Evolutionary conservation across 2,329 filamentous ascomycete species (phyloP).

Genomic region (Xylogone sp.): DNA sequence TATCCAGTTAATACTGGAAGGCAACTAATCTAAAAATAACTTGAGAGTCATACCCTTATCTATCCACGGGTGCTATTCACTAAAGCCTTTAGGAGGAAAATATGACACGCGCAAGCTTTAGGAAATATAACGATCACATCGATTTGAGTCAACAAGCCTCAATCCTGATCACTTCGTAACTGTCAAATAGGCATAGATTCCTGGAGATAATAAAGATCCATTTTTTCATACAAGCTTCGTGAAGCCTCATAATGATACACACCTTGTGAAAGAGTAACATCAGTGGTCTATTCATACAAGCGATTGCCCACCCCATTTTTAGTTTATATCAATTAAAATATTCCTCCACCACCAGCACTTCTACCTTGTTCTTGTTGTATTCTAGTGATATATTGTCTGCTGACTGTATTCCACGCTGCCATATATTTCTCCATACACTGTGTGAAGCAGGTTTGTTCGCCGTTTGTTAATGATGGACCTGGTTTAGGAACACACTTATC

Average conservation of each 20-base stretch:
- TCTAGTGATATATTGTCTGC: slow-evolving; percentile 57
- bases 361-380: slow-evolving; percentile 26
- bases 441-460: slow-evolving; percentile 68
- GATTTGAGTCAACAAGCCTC: too few relatives aligned
- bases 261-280: background rate
- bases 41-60: too few relatives aligned
- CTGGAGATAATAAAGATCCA: background rate
- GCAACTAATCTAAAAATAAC: too few relatives aligned
- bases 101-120: too few relatives aligned
- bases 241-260: background rate
- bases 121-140: too few relatives aligned
- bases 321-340: slow-evolving; percentile 20
- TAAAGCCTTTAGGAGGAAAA: too few relatives aligned
- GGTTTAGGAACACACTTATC: slow-evolving; percentile 72
- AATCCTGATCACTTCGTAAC: too few relatives aligned
- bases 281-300: background rate
- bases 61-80: too few relatives aligned
- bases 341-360: slow-evolving; percentile 15
- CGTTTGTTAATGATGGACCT: slow-evolving; percentile 59
- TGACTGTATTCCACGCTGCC: slow-evolving; percentile 72
- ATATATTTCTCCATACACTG: slow-evolving; percentile 86
- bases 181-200: too few relatives aligned
- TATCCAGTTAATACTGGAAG: too few relatives aligned
- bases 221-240: background rate
- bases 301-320: background rate